A percentile compares a stretch with the other conserved stretches of the same genome.
phyloP scores from a whole-genome alignment of 768 basidiomycete species.

The Tulasnella sp. region DNA sequence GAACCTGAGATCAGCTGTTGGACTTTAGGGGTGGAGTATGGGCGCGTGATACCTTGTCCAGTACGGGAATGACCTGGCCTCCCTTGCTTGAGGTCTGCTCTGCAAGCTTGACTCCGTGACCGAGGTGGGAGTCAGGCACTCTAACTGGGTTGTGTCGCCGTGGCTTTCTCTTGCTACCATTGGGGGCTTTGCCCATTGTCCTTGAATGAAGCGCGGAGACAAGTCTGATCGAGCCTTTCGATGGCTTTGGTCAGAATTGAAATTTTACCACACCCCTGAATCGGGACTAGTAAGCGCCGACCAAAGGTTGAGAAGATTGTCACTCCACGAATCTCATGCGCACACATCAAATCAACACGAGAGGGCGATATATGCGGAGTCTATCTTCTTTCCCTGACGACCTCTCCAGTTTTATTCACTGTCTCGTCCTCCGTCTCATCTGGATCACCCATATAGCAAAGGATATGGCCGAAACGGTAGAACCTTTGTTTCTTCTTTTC shows the following conservation, averaged over 20 bases:
- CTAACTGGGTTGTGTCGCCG: conserved; percentile 90
- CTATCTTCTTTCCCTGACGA: too few species aligned
- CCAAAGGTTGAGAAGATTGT: too few species aligned
- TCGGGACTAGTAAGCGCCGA: not conserved
- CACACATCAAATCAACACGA: too few species aligned
- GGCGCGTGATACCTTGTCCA: conserved; percentile 65
- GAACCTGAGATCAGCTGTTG: conserved; percentile 1
- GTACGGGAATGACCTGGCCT: conserved; percentile 77
- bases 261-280: not conserved
- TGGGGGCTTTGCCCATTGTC: conserved; percentile 93
- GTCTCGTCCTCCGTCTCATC: too few species aligned
- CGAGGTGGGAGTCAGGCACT: conserved; percentile 88
- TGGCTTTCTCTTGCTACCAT: conserved; percentile 61
- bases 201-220: not conserved
- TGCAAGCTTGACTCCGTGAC: conserved; percentile 72
- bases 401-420: too few species aligned
- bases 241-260: not conserved
- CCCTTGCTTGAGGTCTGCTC: conserved; percentile 69
- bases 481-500: too few species aligned
- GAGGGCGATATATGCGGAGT: too few species aligned
- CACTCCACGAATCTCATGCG: not conserved
- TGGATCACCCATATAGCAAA: too few species aligned
- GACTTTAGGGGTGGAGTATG: not conserved
- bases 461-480: too few species aligned
- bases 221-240: not conserved